phyloP scores from a whole-genome alignment of 371 early-diverging fungal genomes.

The Saksenaea vasiformis region DNA sequence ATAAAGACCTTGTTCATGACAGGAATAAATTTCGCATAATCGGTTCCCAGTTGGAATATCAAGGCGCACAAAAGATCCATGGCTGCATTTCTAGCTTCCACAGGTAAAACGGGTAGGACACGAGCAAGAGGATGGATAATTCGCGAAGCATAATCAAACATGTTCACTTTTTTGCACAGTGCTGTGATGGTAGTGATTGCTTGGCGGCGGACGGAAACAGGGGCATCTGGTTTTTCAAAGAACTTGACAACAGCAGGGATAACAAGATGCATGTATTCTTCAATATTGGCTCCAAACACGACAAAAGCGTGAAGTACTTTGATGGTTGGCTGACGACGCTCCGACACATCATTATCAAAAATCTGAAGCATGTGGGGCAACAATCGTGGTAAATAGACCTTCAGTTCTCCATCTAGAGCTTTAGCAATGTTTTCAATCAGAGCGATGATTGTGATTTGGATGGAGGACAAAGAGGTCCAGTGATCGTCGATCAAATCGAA shows the following conservation, averaged over 20 bases:
- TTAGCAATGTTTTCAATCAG: conserved; percentile 87
- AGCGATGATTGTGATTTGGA: conserved; percentile 82
- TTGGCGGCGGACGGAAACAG: conserved; percentile 64
- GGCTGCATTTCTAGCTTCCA: conserved; percentile 67
- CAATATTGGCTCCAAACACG: conserved; percentile 87
- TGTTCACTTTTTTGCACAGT: conserved; percentile 78
- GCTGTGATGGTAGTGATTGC: conserved; percentile 83
- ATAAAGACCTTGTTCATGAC: conserved; percentile 74
- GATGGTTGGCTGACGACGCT: conserved; percentile 71
- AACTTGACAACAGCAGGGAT: conserved; percentile 86
- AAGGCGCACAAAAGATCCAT: conserved; percentile 87
- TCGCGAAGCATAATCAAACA: conserved; percentile 89
- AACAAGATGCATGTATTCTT: conserved; percentile 92
- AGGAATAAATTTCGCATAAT: conserved; percentile 90
- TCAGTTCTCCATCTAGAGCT: conserved; percentile 89
- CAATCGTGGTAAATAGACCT: conserved; percentile 73
- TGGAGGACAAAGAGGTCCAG: conserved; percentile 72
- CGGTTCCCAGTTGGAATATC: conserved; percentile 84
- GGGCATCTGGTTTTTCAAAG: conserved; percentile 76
- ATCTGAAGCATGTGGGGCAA: conserved; percentile 68
- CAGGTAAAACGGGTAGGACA: conserved; percentile 61
- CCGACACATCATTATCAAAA: conserved; percentile 81
- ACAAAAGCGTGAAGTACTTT: conserved; percentile 84
- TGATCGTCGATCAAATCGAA: conserved; percentile 78
- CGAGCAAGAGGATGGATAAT: conserved; percentile 91